A percentile compares a stretch with the other conserved stretches of the same genome.
phyloP scores from a whole-genome alignment of 1,139 yeast genomes.

The Candida pseudoviswanathii region DNA sequence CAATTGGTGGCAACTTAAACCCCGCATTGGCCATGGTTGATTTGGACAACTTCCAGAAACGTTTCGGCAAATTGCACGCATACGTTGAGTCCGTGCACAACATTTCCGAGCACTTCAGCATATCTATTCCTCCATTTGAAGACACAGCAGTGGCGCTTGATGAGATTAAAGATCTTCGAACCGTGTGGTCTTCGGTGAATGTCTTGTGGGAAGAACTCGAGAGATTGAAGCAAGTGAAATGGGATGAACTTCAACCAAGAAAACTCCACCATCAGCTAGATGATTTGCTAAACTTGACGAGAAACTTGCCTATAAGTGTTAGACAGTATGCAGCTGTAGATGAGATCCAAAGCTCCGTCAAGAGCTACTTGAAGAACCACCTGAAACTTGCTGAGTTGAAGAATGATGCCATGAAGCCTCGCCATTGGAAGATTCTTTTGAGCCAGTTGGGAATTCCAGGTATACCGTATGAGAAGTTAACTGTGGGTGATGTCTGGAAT shows the following conservation, averaged over 20 bases:
- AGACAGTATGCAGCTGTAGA: conserved; percentile 75
- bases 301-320: conserved; percentile 58
- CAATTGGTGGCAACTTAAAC: conserved; percentile 35
- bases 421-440: conserved; percentile 72
- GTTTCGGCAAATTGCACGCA: conserved; percentile 22
- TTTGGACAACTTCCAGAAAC: conserved; percentile 45
- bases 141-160: conserved; percentile 35
- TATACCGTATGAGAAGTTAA: conserved; percentile 25
- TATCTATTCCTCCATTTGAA: conserved; percentile 33
- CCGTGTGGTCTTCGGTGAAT: conserved; percentile 70
- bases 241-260: conserved; percentile 55
- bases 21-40: conserved; percentile 55
- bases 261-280: conserved; percentile 55
- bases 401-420: conserved; percentile 57
- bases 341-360: conserved; percentile 52
- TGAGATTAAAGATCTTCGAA: conserved; percentile 59
- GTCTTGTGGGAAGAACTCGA: conserved; percentile 55
- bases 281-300: conserved; percentile 46
- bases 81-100: conserved; percentile 29
- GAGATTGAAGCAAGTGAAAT: conserved; percentile 43
- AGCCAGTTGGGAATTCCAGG: conserved; percentile 24
- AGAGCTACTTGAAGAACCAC: conserved; percentile 39
- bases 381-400: conserved; percentile 52
- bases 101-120: conserved; percentile 46
- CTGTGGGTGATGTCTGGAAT: conserved; percentile 65